A percentile compares a stretch with the other conserved stretches of the same genome.
phyloP scores from a whole-genome alignment of 1,139 yeast genomes.

The Hanseniaspora gamundiae region DNA sequence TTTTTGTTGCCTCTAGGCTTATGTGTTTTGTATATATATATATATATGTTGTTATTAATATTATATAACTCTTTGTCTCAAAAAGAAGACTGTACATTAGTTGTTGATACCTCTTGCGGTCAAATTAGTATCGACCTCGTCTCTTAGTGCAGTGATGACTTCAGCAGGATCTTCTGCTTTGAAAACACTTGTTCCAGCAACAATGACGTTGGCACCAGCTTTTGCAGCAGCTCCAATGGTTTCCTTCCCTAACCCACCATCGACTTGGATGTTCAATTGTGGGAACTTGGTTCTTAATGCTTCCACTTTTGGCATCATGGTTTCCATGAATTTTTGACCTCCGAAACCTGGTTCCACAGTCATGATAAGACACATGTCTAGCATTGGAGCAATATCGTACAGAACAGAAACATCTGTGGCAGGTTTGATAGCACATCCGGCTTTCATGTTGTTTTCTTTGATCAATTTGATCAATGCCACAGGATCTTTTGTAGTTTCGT shows the following conservation, averaged over 20 bases:
- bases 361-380: slow-evolving; percentile 94
- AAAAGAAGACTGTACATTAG: slow-evolving; percentile 6
- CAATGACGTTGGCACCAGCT: slow-evolving; percentile 97
- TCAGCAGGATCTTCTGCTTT: slow-evolving; percentile 67
- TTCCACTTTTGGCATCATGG: slow-evolving; percentile 93
- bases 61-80: too few species aligned
- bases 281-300: slow-evolving; percentile 65
- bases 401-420: slow-evolving; percentile 82
- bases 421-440: slow-evolving; percentile 92
- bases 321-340: slow-evolving; percentile 91
- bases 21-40: background rate
- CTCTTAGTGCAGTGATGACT: slow-evolving; percentile 57
- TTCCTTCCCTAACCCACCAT: slow-evolving; percentile 86
- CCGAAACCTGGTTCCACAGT: slow-evolving; percentile 99
- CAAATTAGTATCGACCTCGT: slow-evolving; percentile 36
- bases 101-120: slow-evolving; percentile 22
- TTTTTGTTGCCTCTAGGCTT: too few species aligned
- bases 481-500: slow-evolving; percentile 83
- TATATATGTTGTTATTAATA: background rate
- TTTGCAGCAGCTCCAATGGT: slow-evolving; percentile 76
- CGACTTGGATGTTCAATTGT: slow-evolving; percentile 79
- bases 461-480: slow-evolving; percentile 61
- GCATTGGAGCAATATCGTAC: slow-evolving; percentile 57
- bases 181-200: slow-evolving; percentile 93
- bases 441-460: slow-evolving; percentile 73